phyloP scores from a whole-genome alignment of 257 asterid species.

The Solanum phureja region DNA sequence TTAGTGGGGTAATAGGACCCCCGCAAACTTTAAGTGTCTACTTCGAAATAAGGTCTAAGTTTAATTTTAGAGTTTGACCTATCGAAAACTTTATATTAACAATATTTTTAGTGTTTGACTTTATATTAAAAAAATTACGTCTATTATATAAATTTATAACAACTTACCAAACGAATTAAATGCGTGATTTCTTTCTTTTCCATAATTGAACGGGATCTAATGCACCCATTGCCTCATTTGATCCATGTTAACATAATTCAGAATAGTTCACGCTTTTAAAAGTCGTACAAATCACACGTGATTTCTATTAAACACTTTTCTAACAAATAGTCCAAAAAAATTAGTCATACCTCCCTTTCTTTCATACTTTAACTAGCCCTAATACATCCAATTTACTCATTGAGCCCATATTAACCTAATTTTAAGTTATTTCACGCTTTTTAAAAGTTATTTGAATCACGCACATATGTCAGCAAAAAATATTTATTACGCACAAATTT shows the following conservation, averaged over 20 bases:
- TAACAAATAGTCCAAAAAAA: background rate
- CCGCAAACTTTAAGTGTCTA: no score
- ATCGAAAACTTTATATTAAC: no score
- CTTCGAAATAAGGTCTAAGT: no score
- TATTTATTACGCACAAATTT: background rate
- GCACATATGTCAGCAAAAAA: accelerated
- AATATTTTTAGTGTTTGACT: no score
- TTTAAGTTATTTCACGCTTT: background rate
- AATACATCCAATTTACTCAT: background rate
- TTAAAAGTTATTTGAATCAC: background rate
- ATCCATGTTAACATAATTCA: background rate
- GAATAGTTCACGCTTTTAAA: background rate
- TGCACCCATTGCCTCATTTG: background rate
- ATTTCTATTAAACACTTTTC: background rate
- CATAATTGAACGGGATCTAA: background rate
- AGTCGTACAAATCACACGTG: accelerated
- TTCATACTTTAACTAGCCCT: background rate
- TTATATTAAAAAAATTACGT: no score
- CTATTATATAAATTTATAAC: background rate
- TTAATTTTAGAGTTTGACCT: no score
- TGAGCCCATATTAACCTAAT: background rate
- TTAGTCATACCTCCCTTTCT: background rate
- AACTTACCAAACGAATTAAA: background rate
- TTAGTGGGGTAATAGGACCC: no score
- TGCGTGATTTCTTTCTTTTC: background rate